A percentile compares a stretch with the other conserved stretches of the same genome.
These are phyloP conservation scores for Myotisia sp. DNA, from an alignment of 2,329 filamentous ascomycete species.

Conservation along the genomic window DNA sequence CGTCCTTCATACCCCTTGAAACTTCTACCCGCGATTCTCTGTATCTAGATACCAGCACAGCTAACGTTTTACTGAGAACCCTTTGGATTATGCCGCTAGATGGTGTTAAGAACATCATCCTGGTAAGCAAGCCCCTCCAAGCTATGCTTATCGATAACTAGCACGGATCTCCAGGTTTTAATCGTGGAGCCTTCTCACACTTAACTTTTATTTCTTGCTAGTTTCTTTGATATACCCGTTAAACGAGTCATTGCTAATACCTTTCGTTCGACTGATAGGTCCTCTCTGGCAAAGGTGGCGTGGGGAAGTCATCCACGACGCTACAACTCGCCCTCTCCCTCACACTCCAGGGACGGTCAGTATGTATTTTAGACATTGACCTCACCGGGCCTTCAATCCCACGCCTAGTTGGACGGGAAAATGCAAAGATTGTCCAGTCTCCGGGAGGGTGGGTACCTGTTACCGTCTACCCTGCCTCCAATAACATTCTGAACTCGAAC, in stretches of 20 bases:
- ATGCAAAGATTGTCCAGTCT: slow-evolving; percentile 77
- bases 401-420: slow-evolving; percentile 80
- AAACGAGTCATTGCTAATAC: too few species aligned
- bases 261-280: too few species aligned
- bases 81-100: slow-evolving; percentile 25
- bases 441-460: slow-evolving; percentile 89
- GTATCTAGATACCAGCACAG: too few species aligned
- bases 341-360: slow-evolving; percentile 68
- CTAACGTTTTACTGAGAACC: too few species aligned
- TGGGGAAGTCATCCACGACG: slow-evolving; percentile 95
- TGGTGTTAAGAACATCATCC: slow-evolving; percentile 31
- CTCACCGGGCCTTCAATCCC: slow-evolving; percentile 94
- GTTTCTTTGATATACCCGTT: too few species aligned
- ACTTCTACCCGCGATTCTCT: too few species aligned
- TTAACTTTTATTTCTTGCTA: too few species aligned
- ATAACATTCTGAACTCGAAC: too few species aligned
- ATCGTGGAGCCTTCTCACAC: too few species aligned
- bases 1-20: too few species aligned
- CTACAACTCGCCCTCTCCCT: slow-evolving; percentile 88
- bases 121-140: slow-evolving; percentile 19
- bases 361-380: slow-evolving; percentile 91
- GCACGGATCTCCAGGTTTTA: too few species aligned
- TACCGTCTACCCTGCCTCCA: slow-evolving; percentile 52
- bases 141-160: slow-evolving; percentile 29
- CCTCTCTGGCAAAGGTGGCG: slow-evolving; percentile 92